Base-by-base conservation (phyloP, 1,284 basidiomycete species). In the Volvariella volvacea region DNA sequence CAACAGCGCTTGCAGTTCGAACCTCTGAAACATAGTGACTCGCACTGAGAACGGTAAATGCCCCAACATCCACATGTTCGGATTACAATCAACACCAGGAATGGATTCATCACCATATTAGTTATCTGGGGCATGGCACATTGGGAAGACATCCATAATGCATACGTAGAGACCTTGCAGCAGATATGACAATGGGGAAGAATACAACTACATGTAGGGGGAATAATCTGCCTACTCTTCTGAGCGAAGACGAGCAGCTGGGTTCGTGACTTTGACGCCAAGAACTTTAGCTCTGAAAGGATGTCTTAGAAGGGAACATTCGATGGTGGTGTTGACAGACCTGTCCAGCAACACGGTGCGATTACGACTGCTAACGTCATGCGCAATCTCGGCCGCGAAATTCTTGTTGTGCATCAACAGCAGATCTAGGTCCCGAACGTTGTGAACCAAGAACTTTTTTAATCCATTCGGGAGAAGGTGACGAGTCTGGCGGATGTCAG, bases 381-480 rank as follows among this genome's bases (percentile, higher is more conserved):
- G 94, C 47, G 96, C 96, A 60, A 99, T 92, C 70, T 94, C 91
- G 50, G 94, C 96, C 49, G 94, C 88, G 66, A 89, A 99, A 61
- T 77, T 88, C 76, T 90, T 90, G 83, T 94, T 96, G 83, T 99
- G 94, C 93, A 97, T 94, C 47, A 97, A 73, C 51, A 97, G 83
- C 56, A 97, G 79, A 60, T 97, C 92, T 54, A 97, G 70, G 67
- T 97, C 93, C 64, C 83, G 78, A 48, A 88, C 77, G 71, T 96
- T 97, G 78, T 80, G 86, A 60, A 97, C 89, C 52, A 95, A 70
- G 73, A 96, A 84, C 69, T 93, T 94, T 74, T 92, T 95, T 65
- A 90, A 77, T 54, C 94, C 94, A 61, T 86, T 93, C 52, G 94
- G 94, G 59, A 95, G 86, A 49, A 95, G 76, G 67, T 96, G 93